Conservation (phyloP, 441 rosid species). For the Populus hybrid region DNA sequence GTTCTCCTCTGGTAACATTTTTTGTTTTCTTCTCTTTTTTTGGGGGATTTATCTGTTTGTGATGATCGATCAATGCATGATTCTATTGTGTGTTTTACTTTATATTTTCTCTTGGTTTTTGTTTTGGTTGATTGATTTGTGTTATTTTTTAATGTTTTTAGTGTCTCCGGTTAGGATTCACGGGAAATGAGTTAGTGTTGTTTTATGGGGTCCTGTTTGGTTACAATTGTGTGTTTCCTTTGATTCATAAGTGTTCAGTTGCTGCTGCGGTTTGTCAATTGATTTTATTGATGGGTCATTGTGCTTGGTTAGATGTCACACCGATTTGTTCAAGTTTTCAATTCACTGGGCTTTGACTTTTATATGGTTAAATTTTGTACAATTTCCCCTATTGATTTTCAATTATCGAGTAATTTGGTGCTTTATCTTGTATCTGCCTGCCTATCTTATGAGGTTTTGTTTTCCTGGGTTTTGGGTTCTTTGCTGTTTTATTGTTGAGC, state of each 20-base stretch:
- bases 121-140: background rate
- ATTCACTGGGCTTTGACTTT: background rate
- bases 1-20: slow-evolving; percentile 12
- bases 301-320: background rate
- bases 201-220: background rate
- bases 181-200: background rate
- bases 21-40: slow-evolving; percentile 1
- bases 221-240: slow-evolving; percentile 6
- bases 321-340: background rate
- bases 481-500: background rate
- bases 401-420: background rate
- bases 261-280: background rate
- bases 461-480: background rate
- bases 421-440: background rate
- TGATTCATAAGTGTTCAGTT: slow-evolving; percentile 11
- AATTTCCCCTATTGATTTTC: background rate
- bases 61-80: slow-evolving; percentile 8
- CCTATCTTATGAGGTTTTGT: background rate
- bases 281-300: background rate
- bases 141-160: background rate
- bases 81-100: background rate
- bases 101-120: background rate
- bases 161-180: background rate
- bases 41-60: slow-evolving; percentile 7
- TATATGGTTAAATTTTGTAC: background rate